Evolutionary conservation across 2,329 filamentous ascomycete genomes (phyloP), one percentile per base, ranked within the genome.

Genomic region (Ophiostoma piceae): DNA sequence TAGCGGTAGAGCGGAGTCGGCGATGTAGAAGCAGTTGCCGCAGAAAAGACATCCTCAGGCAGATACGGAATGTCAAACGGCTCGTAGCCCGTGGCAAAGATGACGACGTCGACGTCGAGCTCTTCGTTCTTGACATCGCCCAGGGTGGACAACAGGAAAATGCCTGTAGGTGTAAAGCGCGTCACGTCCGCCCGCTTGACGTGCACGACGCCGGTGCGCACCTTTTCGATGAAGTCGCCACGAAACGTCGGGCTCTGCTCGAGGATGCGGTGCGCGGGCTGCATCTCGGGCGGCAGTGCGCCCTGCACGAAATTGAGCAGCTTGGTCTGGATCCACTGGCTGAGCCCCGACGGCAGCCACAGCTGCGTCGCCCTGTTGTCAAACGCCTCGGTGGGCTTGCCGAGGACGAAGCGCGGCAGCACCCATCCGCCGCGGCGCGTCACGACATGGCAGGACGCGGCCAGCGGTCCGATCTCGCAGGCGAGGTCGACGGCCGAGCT

Each of bases 401-500:
- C 79, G 0, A 79, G 74, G 3, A 79, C 68, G 66, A 76, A 80
- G 26, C 78, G 78, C 26, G 80, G 79, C 14, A 80, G 73, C 29
- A 80, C 72, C 78, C 78, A 81, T 0, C 76, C 77, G 51, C 79
- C 79, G 35, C 78, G 76, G 11, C 77, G 75, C 39, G 78, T 79
- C 57, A 81, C 74, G 51, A 81, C 68, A 70, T 80, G 78, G 47
- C 79, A 74, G 69, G 78, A 75, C n/a, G 72, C 74, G 19, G 77
- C 77, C 1, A 75, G 74, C 1, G 76, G 73, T 1, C 76, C 77
- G 67, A 80, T 73, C 68, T 81, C 80, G 67, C 76, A 78, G 35
- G 77, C 77, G 39, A 81, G 74, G 74, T 82, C 80, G n/a, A 79
- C 76, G 3, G 79, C 79, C 5, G 77, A 79, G 41, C 77, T 78